A percentile compares a stretch with the other conserved stretches of the same genome.
Evolutionary conservation across 352 stramenopile genomes (phyloP).

Genomic region (Pythium monospermum): DNA sequence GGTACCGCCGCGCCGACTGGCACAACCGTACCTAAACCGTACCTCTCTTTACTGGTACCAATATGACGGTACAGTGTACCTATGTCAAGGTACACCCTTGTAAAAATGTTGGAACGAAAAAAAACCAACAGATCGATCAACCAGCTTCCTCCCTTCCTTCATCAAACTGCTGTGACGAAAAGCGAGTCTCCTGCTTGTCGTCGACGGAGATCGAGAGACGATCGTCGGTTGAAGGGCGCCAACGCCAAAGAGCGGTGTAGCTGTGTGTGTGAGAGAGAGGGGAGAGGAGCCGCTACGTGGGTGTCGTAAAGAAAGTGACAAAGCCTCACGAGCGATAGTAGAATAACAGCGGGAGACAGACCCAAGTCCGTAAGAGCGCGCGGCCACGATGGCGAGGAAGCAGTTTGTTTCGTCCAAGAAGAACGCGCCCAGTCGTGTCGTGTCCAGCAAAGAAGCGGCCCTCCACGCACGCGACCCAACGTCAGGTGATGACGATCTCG

Average conservation of each 20-base stretch:
- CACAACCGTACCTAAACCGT: too few species aligned
- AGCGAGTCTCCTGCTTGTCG: slow-evolving; percentile 12
- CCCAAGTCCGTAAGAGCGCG: too few species aligned
- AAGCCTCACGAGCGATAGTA: not conserved
- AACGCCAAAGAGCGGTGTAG: too few species aligned
- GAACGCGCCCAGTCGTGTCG: slow-evolving; percentile 68
- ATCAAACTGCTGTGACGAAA: not conserved
- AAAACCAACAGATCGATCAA: slow-evolving; percentile 15
- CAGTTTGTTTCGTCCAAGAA: slow-evolving; percentile 87
- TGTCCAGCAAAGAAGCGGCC: slow-evolving; percentile 82
- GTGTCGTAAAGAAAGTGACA: not conserved
- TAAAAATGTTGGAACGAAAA: slow-evolving; percentile 17
- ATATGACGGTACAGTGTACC: slow-evolving; percentile 21
- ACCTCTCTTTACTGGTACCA: not conserved
- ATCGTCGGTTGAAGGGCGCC: too few species aligned
- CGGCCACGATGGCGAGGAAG: slow-evolving; percentile 71
- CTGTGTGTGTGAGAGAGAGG: too few species aligned
- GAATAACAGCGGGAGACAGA: not conserved
- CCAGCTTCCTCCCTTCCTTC: slow-evolving; percentile 13
- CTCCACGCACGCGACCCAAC: slow-evolving; percentile 39
- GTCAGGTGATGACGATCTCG: slow-evolving; percentile 15
- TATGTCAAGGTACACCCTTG: slow-evolving; percentile 2
- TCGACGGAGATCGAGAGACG: too few species aligned
- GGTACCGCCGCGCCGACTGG: too few species aligned
- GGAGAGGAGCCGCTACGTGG: too few species aligned